These are phyloP conservation scores for Xerocomus brunneocitrinus DNA, from an alignment of 768 basidiomycete species.

Conservation along the genomic window DNA sequence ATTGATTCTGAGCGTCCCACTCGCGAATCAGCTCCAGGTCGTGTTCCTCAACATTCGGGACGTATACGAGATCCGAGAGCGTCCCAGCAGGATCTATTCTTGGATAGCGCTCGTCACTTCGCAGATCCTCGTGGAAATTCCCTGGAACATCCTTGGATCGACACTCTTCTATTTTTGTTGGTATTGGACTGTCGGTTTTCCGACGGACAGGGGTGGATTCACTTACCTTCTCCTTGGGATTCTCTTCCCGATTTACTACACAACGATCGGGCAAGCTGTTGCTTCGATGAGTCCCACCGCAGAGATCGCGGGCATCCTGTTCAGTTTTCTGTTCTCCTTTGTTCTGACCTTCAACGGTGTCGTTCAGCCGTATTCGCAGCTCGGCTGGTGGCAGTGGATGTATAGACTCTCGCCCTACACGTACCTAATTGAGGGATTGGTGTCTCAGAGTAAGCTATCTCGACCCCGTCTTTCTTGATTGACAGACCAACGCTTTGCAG, in stretches of 20 bases:
- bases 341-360: slow-evolving; percentile 67
- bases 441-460: slow-evolving; percentile 40
- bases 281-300: slow-evolving; percentile 58
- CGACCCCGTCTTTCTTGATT: background rate
- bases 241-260: slow-evolving; percentile 57
- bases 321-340: slow-evolving; percentile 57
- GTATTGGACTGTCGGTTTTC: slow-evolving; percentile 69
- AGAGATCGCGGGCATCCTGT: slow-evolving; percentile 56
- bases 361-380: slow-evolving; percentile 55
- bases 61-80: slow-evolving; percentile 64
- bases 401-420: slow-evolving; percentile 51
- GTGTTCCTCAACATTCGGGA: slow-evolving; percentile 55
- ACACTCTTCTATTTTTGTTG: slow-evolving; percentile 59
- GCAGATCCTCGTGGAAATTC: slow-evolving; percentile 52
- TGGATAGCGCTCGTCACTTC: slow-evolving; percentile 58
- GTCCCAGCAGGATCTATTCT: slow-evolving; percentile 59
- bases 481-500: slow-evolving; percentile 24
- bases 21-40: slow-evolving; percentile 62
- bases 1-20: slow-evolving; percentile 45
- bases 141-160: slow-evolving; percentile 58
- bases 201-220: slow-evolving; percentile 50
- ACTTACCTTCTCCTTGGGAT: slow-evolving; percentile 52
- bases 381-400: slow-evolving; percentile 76
- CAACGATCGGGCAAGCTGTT: slow-evolving; percentile 55
- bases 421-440: slow-evolving; percentile 50